These are phyloP conservation scores for Aplosporella prunicola DNA, from an alignment of 2,329 filamentous ascomycete species.

Conservation along the genomic window DNA sequence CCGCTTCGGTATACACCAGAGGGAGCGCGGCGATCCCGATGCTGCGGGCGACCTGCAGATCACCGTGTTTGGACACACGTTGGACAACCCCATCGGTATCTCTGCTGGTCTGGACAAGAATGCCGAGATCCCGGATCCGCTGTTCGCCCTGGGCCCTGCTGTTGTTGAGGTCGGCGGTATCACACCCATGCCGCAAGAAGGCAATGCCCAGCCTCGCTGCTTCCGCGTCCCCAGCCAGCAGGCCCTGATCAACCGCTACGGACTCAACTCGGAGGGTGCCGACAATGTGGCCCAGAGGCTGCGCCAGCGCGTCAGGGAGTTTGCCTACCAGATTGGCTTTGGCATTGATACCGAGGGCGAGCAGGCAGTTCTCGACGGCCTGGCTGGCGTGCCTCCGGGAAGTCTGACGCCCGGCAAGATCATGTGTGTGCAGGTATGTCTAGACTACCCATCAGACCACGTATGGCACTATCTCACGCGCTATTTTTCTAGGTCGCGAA, in stretches of 20 bases:
- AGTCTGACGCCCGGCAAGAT: constrained; percentile 66
- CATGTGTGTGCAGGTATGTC: constrained; percentile 62
- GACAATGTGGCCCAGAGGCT: constrained; percentile 75
- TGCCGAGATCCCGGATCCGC: constrained; percentile 72
- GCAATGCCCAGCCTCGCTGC: constrained; percentile 79
- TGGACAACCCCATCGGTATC: constrained; percentile 84
- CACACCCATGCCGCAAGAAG: constrained; percentile 76
- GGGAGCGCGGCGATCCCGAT: constrained; percentile 62
- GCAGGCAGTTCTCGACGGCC: constrained; percentile 64
- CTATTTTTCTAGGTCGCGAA: constrained; percentile 58
- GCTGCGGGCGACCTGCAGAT: constrained; percentile 45
- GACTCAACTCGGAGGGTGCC: constrained; percentile 83
- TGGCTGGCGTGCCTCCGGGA: constrained; percentile 70
- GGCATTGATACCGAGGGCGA: constrained; percentile 55
- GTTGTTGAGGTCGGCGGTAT: constrained; percentile 89
- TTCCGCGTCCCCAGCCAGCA: constrained; percentile 78
- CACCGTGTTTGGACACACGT: constrained; percentile 64
- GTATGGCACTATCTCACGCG: too few relatives aligned
- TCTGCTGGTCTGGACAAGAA: constrained; percentile 96
- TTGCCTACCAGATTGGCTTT: constrained; percentile 61
- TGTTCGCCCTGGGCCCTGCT: constrained; percentile 76
- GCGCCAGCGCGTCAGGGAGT: constrained; percentile 66
- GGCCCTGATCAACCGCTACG: constrained; percentile 90
- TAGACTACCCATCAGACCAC: too few relatives aligned
- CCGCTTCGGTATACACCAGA: constrained; percentile 64